These are phyloP conservation scores for Fraxinus paxiana DNA, from an alignment of 305 asterid species.

Conservation along the genomic window DNA sequence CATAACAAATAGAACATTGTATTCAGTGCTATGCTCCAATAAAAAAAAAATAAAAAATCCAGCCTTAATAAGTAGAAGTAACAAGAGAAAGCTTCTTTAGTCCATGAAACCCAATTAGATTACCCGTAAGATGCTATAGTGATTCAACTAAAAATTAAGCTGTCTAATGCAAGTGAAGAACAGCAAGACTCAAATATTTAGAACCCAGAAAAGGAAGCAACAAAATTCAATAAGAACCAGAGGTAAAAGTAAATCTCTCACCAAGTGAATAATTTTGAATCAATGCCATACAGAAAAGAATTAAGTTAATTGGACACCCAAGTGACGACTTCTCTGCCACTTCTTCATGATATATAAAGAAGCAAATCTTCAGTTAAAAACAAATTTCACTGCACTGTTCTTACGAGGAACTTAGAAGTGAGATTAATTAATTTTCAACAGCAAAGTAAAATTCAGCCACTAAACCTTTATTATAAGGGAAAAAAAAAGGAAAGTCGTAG, in stretches of 20 bases:
- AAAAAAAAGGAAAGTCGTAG: not conserved
- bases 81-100: not conserved
- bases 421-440: not conserved
- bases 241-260: not conserved
- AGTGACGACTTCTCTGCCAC: not conserved
- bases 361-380: not conserved
- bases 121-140: not conserved
- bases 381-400: not conserved
- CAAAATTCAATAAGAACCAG: not conserved
- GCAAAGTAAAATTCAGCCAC: not conserved
- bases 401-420: not conserved
- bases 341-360: not conserved
- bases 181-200: not conserved
- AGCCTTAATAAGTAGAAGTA: not conserved
- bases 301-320: not conserved
- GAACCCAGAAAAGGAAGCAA: not conserved
- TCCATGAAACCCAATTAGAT: not conserved
- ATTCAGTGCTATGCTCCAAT: not conserved
- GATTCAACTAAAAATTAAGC: not conserved
- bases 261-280: not conserved
- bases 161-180: not conserved
- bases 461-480: conserved; percentile 6
- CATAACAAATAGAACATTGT: not conserved
- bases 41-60: not conserved
- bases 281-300: not conserved